These are phyloP conservation scores for Acmispon strigosus DNA, from an alignment of 306 rosid genomes.

Conservation along the genomic window DNA sequence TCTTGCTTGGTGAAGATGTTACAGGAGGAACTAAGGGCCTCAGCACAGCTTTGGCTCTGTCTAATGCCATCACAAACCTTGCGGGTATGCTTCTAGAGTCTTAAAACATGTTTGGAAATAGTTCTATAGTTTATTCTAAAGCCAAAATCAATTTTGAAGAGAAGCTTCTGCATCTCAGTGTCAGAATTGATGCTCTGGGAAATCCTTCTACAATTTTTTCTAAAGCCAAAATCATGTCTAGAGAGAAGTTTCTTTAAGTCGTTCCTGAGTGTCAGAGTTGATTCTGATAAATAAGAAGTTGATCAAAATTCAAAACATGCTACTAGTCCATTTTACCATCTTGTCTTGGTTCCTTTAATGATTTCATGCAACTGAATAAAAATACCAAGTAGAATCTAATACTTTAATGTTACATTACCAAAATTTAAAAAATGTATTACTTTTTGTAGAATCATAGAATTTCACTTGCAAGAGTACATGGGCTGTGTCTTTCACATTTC, in stretches of 20 bases:
- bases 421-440: neutral
- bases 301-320: too few species aligned
- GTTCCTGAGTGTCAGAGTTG: too few species aligned
- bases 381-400: neutral
- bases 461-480: slow-evolving; percentile 5
- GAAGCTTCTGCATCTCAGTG: too few species aligned
- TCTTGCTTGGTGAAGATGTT: slow-evolving; percentile 84
- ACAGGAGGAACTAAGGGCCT: slow-evolving; percentile 82
- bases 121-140: too few species aligned
- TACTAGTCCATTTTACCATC: neutral
- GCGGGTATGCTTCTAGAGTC: slow-evolving; percentile 45
- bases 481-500: neutral
- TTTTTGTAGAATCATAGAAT: neutral
- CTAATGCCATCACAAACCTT: slow-evolving; percentile 74
- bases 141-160: too few species aligned
- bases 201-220: too few species aligned
- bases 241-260: too few species aligned
- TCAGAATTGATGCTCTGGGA: too few species aligned
- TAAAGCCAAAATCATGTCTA: too few species aligned
- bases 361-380: neutral
- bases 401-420: neutral
- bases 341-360: neutral
- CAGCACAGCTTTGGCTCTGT: slow-evolving; percentile 67
- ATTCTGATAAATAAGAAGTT: too few species aligned
- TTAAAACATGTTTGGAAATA: too few species aligned